Evolutionary conservation across 768 basidiomycete species (phyloP).

Genomic region (Mycena albidolilacea): DNA sequence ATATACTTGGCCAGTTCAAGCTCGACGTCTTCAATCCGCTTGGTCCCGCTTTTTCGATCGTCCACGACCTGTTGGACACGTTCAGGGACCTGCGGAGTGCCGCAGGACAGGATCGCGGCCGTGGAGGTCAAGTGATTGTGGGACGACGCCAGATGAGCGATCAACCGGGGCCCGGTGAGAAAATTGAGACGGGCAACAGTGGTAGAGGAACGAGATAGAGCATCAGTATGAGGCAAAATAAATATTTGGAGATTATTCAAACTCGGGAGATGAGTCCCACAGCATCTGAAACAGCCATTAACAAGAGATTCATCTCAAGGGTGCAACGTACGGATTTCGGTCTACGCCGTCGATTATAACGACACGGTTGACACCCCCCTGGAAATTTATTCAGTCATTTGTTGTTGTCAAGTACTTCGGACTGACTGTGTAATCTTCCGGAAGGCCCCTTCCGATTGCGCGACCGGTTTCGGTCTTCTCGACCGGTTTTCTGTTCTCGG

Average conservation of each 20-base stretch:
- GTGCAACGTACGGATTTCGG: slow-evolving; percentile 74
- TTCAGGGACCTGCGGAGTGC: slow-evolving; percentile 75
- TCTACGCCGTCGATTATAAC: slow-evolving; percentile 89
- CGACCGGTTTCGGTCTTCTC: slow-evolving; percentile 62
- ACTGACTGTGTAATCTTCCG: slow-evolving; percentile 72
- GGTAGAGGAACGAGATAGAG: slow-evolving; percentile 71
- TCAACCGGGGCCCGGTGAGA: slow-evolving; percentile 84
- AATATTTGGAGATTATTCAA: slow-evolving; percentile 82
- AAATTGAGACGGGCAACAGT: slow-evolving; percentile 86
- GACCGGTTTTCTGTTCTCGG: slow-evolving; percentile 50
- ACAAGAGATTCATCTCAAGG: slow-evolving; percentile 12
- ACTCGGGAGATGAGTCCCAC: slow-evolving; percentile 87
- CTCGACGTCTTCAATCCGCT: slow-evolving; percentile 79
- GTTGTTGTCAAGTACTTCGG: neutral
- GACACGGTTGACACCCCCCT: slow-evolving; percentile 81
- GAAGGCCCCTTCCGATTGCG: slow-evolving; percentile 71
- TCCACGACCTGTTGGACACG: slow-evolving; percentile 78
- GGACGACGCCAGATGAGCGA: slow-evolving; percentile 70
- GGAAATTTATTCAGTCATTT: neutral
- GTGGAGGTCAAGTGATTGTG: slow-evolving; percentile 70
- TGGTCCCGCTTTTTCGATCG: slow-evolving; percentile 76
- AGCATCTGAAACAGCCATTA: slow-evolving; percentile 66
- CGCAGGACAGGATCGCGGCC: slow-evolving; percentile 77
- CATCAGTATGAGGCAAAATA: slow-evolving; percentile 78
- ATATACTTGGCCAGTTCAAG: slow-evolving; percentile 69